These are phyloP conservation scores for Trichoderma pleuroti DNA, from an alignment of 2,329 filamentous ascomycete species.

Conservation along the genomic window DNA sequence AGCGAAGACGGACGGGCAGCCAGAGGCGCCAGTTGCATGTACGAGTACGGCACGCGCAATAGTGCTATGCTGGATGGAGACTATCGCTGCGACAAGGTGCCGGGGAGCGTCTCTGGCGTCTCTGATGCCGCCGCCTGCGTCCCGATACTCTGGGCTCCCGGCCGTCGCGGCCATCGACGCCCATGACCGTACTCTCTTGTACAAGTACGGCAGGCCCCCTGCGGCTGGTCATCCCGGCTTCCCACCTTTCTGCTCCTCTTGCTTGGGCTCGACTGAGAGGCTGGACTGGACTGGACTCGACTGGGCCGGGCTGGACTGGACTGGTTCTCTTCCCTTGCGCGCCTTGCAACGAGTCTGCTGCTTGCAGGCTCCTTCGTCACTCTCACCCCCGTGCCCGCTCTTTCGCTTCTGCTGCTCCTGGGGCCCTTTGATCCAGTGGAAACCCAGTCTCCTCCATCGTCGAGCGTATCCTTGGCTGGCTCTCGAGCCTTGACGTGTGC, in stretches of 20 bases:
- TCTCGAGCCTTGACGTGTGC: slow-evolving; percentile 7
- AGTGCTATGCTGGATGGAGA: not conserved
- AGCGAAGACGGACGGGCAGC: not conserved
- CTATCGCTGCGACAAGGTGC: not conserved
- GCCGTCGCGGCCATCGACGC: not conserved
- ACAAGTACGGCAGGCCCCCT: slow-evolving; percentile 15
- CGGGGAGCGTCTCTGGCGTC: not conserved
- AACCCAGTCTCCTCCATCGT: not conserved
- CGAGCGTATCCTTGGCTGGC: not conserved
- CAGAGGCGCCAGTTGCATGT: too few species aligned
- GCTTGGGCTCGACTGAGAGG: not conserved
- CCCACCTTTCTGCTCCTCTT: slow-evolving; percentile 12
- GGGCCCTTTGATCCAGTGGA: slow-evolving; percentile 1
- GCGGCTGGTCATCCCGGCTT: slow-evolving; percentile 15
- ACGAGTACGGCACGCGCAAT: too few species aligned
- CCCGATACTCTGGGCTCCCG: slow-evolving; percentile 9
- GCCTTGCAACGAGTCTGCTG: not conserved
- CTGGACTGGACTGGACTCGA: not conserved
- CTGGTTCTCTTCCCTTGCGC: slow-evolving; percentile 4
- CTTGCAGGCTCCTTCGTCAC: not conserved
- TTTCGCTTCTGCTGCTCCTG: slow-evolving; percentile 11
- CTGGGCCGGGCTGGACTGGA: not conserved
- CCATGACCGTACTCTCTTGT: not conserved
- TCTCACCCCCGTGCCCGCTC: slow-evolving; percentile 17
- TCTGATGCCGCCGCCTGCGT: slow-evolving; percentile 8